phyloP scores from a whole-genome alignment of 2,329 filamentous ascomycete genomes.

The Fusarium graminum region DNA sequence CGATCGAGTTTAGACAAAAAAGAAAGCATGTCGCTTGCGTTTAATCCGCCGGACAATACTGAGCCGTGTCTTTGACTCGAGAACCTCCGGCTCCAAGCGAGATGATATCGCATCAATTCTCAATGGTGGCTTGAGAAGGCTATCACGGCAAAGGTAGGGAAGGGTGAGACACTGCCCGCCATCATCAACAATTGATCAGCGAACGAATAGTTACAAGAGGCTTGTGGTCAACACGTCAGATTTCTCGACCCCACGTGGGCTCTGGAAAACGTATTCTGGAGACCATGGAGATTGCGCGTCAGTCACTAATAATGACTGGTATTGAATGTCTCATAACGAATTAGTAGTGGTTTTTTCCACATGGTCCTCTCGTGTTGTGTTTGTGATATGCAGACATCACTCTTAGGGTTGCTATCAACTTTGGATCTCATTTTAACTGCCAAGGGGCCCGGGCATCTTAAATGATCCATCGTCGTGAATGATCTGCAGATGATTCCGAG shows the following conservation, averaged over 20 bases:
- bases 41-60: conserved; percentile 18
- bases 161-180: conserved; percentile 16
- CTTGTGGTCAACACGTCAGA: conserved; percentile 38
- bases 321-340: conserved; percentile 35
- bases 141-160: conserved; percentile 6
- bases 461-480: conserved; percentile 24
- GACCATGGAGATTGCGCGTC: conserved; percentile 44
- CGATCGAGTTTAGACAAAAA: conserved; percentile 18
- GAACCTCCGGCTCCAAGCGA: conserved; percentile 20
- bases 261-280: conserved; percentile 16
- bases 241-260: conserved; percentile 49
- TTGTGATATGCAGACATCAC: conserved; percentile 9
- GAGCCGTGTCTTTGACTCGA: conserved; percentile 23
- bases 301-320: conserved; percentile 16
- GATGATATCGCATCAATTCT: conserved; percentile 18
- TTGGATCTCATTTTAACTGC: conserved; percentile 15
- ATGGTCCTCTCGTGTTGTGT: conserved; percentile 35
- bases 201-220: neutral
- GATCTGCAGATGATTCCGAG: conserved; percentile 38
- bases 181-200: conserved; percentile 11
- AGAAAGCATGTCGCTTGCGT: conserved; percentile 17
- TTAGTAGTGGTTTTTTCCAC: conserved; percentile 14
- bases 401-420: conserved; percentile 8
- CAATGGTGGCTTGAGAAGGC: conserved; percentile 33
- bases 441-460: neutral